Evolutionary conservation across 2,329 filamentous ascomycete species (phyloP), one percentile per base, ranked within the genome.

Genomic region (Phialophora macrospora): DNA sequence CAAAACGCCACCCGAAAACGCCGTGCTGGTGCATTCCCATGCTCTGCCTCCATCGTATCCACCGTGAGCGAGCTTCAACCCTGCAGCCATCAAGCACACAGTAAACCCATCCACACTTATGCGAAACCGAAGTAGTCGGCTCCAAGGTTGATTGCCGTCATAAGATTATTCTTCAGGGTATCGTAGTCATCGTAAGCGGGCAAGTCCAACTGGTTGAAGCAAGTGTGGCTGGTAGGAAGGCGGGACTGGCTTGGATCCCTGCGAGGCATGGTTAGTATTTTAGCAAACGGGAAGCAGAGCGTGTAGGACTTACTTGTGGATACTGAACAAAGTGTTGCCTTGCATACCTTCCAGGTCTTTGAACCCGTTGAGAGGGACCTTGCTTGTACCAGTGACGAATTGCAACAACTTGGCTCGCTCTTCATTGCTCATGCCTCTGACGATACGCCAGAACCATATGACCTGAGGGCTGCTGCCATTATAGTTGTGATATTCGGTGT

Each of bases 281-380:
- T 30, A 30, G 34, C 28, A 55, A 24, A 55, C 7, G 22, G 22
- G 14, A 4, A 8, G 26, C 38, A 9, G 41, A 2, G 32, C 17
- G 57, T 14, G 14, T 24, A 44, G 44, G 11, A 66, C 67, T 69
- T 65, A 69, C 70, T 95, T 92, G 77, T 99, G 95, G 69, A 99
- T 98, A 78, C 98, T 99, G 88, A 99, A 99, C 71, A 92, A 89
- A 79, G 91, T 97, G 77, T 98, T 89, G 46, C 95, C 95, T 75
- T 99, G 98, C 95, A 99, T 99, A 71, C 95, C 96, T 81, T 99
- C 96, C 6, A 99, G 86, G 79, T 99, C 95, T 81, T 97, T 97
- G 85, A 99, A 99, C 12, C 95, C 95, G 73, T 99, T 99, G 57
- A 99, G 87, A 46, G 95, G 95, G 55, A 99, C 96, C 81, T 99